A percentile compares a stretch with the other conserved stretches of the same genome.
These are phyloP conservation scores for Cytospora schulzeri DNA, from an alignment of 2,329 filamentous ascomycete species.

Conservation along the genomic window DNA sequence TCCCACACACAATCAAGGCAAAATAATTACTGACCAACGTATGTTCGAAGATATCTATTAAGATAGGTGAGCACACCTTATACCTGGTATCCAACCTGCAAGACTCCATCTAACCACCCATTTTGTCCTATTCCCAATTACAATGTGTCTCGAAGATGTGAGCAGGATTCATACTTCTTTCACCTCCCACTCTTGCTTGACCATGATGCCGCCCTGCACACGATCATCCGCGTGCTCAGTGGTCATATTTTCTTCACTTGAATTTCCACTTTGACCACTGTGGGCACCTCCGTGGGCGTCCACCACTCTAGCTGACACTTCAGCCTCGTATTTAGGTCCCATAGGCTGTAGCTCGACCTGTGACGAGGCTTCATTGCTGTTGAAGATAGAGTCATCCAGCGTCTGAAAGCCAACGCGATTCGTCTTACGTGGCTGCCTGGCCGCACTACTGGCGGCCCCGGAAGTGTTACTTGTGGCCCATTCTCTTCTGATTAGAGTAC, in stretches of 20 bases:
- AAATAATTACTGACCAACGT: no score
- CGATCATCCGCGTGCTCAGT: background rate
- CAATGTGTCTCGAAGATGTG: background rate
- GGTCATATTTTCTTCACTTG: background rate
- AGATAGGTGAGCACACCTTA: no score
- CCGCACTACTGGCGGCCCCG: background rate
- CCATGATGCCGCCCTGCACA: background rate
- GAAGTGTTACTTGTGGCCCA: background rate
- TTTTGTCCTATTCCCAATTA: no score
- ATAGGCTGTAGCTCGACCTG: background rate
- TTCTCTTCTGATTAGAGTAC: background rate
- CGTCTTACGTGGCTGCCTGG: background rate
- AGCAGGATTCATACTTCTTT: background rate
- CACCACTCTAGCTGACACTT: background rate
- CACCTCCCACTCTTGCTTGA: constrained; percentile 2
- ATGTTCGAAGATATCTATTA: no score
- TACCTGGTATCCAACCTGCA: no score
- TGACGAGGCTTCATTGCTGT: background rate
- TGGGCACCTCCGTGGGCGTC: background rate
- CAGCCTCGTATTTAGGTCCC: background rate
- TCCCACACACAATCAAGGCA: no score
- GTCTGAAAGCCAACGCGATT: background rate
- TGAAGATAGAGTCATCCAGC: background rate
- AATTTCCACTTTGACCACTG: background rate
- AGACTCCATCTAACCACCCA: no score